Conservation (phyloP, 78 protist genomes). For the Chrysochromulina tobinii region DNA sequence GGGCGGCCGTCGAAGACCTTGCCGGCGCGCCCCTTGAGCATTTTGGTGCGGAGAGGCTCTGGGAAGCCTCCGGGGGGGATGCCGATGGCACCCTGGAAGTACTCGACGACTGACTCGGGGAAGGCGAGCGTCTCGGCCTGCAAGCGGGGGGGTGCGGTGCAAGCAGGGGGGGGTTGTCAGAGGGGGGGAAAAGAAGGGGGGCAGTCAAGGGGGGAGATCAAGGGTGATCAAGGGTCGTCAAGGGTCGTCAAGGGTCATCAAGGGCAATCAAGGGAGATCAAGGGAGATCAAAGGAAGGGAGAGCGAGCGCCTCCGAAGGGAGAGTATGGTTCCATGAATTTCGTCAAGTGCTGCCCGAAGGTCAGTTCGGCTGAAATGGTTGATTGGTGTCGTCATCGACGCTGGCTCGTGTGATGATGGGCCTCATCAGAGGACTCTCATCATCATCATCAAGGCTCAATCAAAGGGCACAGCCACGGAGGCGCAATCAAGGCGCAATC, state of each 20-base stretch:
- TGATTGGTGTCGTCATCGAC: too few relatives aligned
- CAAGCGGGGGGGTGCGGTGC: neutral
- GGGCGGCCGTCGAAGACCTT: constrained; percentile 43
- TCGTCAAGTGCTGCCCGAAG: too few relatives aligned
- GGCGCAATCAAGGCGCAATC: too few relatives aligned
- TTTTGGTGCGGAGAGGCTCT: constrained; percentile 50
- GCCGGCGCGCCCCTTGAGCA: neutral
- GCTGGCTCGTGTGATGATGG: neutral
- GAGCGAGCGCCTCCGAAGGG: too few relatives aligned
- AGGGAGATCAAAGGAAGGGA: too few relatives aligned
- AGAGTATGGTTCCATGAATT: too few relatives aligned
- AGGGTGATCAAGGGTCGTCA: neutral
- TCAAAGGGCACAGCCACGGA: neutral
- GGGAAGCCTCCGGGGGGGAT: constrained; percentile 81
- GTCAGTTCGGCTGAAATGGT: too few relatives aligned
- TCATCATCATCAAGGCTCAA: neutral
- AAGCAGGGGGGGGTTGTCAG: neutral
- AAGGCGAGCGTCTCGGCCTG: constrained; percentile 59
- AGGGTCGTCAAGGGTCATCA: too few relatives aligned
- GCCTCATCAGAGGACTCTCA: neutral
- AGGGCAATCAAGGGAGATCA: too few relatives aligned
- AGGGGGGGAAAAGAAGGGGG: neutral
- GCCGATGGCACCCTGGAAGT: constrained; percentile 68
- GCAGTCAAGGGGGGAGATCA: neutral
- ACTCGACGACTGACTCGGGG: constrained; percentile 74